Evolutionary conservation across 2,329 filamentous ascomycete genomes (phyloP).

Genomic region (Didymella exigua): DNA sequence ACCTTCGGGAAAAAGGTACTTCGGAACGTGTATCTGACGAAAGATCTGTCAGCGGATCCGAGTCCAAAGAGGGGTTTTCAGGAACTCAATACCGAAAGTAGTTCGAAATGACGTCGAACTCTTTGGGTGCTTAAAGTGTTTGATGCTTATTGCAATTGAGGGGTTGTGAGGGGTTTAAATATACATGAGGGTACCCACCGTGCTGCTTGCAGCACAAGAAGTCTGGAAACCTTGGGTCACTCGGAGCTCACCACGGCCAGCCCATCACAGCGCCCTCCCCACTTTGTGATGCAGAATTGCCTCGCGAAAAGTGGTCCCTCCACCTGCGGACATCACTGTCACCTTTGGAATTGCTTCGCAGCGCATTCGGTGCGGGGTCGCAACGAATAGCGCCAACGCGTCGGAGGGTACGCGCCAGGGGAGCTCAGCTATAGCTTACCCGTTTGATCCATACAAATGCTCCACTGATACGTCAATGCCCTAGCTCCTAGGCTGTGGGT

Average conservation of each 20-base stretch:
- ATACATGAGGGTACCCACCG: conserved; percentile 26
- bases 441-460: conserved; percentile 20
- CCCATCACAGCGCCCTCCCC: conserved; percentile 32
- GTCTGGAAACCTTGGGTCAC: conserved; percentile 30
- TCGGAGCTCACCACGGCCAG: conserved; percentile 26
- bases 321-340: conserved; percentile 36
- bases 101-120: conserved; percentile 31
- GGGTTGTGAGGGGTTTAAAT: conserved; percentile 41
- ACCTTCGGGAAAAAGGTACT: conserved; percentile 21
- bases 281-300: conserved; percentile 37
- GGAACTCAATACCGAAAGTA: conserved; percentile 36
- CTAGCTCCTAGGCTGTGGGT: conserved; percentile 18
- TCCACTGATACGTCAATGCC: conserved; percentile 20
- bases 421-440: conserved; percentile 17
- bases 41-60: conserved; percentile 30
- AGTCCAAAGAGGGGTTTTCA: conserved; percentile 24
- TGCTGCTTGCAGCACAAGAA: conserved; percentile 21
- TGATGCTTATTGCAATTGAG: conserved; percentile 26
- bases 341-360: conserved; percentile 42
- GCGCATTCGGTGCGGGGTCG: conserved; percentile 43
- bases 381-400: conserved; percentile 41
- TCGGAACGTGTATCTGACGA: conserved; percentile 37
- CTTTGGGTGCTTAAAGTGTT: conserved; percentile 13
- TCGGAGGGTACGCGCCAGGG: conserved; percentile 28
- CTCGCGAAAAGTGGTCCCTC: conserved; percentile 29